Evolutionary conservation across 345 rosid species (phyloP), one percentile per base, ranked within the genome.

Genomic region (Acer yangbiense): DNA sequence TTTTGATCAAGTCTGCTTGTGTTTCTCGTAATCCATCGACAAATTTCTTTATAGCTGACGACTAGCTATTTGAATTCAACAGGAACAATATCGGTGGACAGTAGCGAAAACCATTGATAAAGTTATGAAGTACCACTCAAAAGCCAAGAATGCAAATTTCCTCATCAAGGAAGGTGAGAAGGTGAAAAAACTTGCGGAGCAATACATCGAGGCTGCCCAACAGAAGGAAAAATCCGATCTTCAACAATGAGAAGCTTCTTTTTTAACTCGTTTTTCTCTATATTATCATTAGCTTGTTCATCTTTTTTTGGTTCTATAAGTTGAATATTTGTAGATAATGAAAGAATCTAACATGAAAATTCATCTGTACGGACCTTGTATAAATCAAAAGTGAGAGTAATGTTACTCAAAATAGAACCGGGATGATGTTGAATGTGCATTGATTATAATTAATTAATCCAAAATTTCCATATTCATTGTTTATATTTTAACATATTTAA

Each of bases 21-120:
- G 64, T 52, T 72, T 69, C 11, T 57, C 14, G 23, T 6, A 14
- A 25, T 0, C 65, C 48, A 2, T 48, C 65, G 16, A 18, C 73
- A 29, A 9, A 43, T 44, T 67, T 78, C 23, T 67, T 35, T 10
- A 78, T 43, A 20, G 74, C 78, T 78, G 68, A 65, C 77, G 68
- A 61, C 60, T 48, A 0, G 70, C 41, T 16, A 20, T 65, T 76
- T 29, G 63, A 12, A 39, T 74, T 65, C 11, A 60, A 1, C 81
- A 94, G 99, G 99, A n/a, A 72, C 97, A 92, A 65, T 96, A 96
- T 79, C 86, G 94, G 71, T 96, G 98, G 98, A 90, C 98, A 29
- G 97, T 92, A 78, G 83, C 92, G 18, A 94, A 94, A 87, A 86
- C 98, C 50, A 81, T 89, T 0, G 98, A 94, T 60, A 96, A 96